Percentiles rank a stretch among this genome's conserved stretches.
Evolutionary conservation across 2,329 filamentous ascomycete genomes (phyloP).

Genomic region (Ophiostoma montium): DNA sequence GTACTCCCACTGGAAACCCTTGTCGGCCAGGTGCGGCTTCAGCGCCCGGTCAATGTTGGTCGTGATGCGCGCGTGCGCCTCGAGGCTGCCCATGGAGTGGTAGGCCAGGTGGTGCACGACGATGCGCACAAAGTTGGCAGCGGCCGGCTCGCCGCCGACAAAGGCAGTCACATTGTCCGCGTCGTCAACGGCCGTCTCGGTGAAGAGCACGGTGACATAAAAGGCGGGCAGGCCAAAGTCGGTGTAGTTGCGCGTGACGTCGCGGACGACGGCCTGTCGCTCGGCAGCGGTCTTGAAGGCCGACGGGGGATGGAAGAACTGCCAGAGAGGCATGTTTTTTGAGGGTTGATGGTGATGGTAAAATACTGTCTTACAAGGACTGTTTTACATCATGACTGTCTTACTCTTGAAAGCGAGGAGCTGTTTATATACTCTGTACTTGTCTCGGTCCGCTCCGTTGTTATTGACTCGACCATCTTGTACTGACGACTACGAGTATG

Average conservation of each 20-base stretch:
- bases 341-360: neutral
- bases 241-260: slow-evolving; percentile 22
- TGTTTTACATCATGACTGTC: no score
- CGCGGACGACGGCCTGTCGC: slow-evolving; percentile 20
- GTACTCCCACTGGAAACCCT: slow-evolving; percentile 30
- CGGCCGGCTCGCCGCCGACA: slow-evolving; percentile 2
- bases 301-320: slow-evolving; percentile 24
- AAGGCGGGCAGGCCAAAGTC: slow-evolving; percentile 24
- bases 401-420: no score
- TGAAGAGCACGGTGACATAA: slow-evolving; percentile 29
- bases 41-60: slow-evolving; percentile 19
- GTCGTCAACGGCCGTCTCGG: slow-evolving; percentile 13
- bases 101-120: slow-evolving; percentile 9
- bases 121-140: slow-evolving; percentile 9
- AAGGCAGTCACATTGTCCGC: neutral
- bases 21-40: slow-evolving; percentile 26
- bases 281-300: slow-evolving; percentile 19
- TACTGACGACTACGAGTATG: no score
- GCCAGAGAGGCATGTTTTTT: slow-evolving; percentile 33
- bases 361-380: neutral
- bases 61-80: slow-evolving; percentile 1
- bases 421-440: no score
- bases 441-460: no score
- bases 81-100: slow-evolving; percentile 2
- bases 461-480: no score